Conservation (phyloP, 176 grass and related monocot species). For the Ensete glaucum region DNA sequence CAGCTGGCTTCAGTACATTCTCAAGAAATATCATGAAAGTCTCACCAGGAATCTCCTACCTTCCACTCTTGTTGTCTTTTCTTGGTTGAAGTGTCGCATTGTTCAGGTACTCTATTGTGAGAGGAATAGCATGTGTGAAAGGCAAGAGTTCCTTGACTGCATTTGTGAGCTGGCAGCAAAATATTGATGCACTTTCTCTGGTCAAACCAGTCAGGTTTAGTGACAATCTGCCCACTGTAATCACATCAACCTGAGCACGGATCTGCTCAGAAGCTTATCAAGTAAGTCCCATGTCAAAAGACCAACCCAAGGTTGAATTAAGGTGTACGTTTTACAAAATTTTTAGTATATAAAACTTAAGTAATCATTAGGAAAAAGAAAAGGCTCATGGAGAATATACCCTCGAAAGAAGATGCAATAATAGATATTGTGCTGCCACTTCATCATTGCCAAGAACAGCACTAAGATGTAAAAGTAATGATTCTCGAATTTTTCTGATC, state of each 20-base stretch:
- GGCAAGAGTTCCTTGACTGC: constrained; percentile 63
- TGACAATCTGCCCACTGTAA: constrained; percentile 80
- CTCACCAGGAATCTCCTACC: constrained; percentile 17
- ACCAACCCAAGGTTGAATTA: background rate
- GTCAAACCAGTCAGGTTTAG: constrained; percentile 84
- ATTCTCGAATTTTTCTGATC: constrained; percentile 55
- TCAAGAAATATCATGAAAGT: background rate
- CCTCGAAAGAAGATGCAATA: constrained; percentile 89
- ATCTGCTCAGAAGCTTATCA: constrained; percentile 35
- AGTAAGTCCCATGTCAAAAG: background rate
- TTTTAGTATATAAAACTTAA: background rate
- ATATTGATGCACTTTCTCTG: constrained; percentile 72
- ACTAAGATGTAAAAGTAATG: constrained; percentile 61
- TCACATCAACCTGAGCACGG: constrained; percentile 60
- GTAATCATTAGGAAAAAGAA: background rate
- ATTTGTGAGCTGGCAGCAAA: constrained; percentile 47
- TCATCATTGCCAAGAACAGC: constrained; percentile 57
- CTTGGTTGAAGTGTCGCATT: constrained; percentile 60
- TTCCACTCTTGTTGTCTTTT: constrained; percentile 90
- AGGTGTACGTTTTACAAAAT: background rate
- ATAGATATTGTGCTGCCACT: constrained; percentile 66
- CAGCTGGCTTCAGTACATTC: background rate
- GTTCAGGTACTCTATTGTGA: constrained; percentile 87
- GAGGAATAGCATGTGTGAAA: constrained; percentile 62
- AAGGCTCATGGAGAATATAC: constrained; percentile 23